These are phyloP conservation scores for Bifiguratus adelaidae DNA, from an alignment of 192 early-diverging fungal genomes.

Conservation along the genomic window DNA sequence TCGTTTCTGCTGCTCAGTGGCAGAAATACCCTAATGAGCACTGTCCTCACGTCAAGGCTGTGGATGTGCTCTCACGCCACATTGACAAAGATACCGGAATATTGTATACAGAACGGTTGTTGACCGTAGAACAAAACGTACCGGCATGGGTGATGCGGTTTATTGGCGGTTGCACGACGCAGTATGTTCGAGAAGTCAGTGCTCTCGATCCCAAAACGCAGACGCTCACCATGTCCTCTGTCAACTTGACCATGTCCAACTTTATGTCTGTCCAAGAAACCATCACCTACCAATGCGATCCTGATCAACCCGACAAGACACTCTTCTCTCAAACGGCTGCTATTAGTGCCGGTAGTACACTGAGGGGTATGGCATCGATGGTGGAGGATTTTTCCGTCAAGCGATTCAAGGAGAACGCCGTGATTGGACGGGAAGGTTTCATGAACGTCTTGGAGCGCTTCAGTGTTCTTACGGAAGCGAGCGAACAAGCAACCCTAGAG, in stretches of 20 bases:
- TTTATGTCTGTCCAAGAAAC: slow-evolving; percentile 79
- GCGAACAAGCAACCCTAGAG: not conserved
- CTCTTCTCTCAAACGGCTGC: slow-evolving; percentile 76
- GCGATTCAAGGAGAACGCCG: slow-evolving; percentile 87
- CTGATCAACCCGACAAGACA: slow-evolving; percentile 32
- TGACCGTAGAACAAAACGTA: slow-evolving; percentile 77
- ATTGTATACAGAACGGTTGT: slow-evolving; percentile 83
- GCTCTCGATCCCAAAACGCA: slow-evolving; percentile 71
- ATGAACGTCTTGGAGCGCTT: slow-evolving; percentile 72
- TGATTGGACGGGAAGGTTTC: slow-evolving; percentile 72
- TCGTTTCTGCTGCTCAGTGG: slow-evolving; percentile 82
- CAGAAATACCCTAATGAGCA: slow-evolving; percentile 97
- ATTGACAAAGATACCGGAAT: slow-evolving; percentile 78
- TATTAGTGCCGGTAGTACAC: slow-evolving; percentile 64
- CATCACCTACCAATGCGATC: slow-evolving; percentile 64
- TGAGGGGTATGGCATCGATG: slow-evolving; percentile 54
- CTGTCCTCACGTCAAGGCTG: slow-evolving; percentile 82
- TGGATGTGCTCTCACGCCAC: slow-evolving; percentile 76
- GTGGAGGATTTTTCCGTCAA: slow-evolving; percentile 81
- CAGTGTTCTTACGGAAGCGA: slow-evolving; percentile 20
- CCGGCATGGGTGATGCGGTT: slow-evolving; percentile 66
- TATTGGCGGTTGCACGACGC: slow-evolving; percentile 52
- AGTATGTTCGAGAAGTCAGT: slow-evolving; percentile 87
- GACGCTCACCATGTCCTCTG: slow-evolving; percentile 63
- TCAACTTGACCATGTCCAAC: slow-evolving; percentile 80